Percentiles rank a stretch among this genome's conserved stretches.
phyloP scores from a whole-genome alignment of 1,139 yeast genomes.

The Nematodospora anomalae region DNA sequence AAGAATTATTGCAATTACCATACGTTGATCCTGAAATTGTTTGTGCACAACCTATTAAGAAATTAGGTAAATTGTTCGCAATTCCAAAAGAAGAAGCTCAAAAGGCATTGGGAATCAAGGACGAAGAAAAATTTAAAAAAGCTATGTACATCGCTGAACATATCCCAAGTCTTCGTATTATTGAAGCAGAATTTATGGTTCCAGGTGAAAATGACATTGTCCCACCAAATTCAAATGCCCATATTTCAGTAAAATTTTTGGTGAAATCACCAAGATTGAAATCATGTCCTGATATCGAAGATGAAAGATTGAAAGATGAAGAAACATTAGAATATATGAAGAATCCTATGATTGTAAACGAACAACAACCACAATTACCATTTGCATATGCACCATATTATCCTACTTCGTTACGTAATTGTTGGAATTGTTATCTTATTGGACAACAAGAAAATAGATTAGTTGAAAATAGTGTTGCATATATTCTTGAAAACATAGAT shows the following conservation, averaged over 20 bases:
- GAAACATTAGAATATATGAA: conserved; percentile 65
- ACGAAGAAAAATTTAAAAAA: conserved; percentile 43
- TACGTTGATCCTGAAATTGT: conserved; percentile 53
- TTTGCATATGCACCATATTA: conserved; percentile 68
- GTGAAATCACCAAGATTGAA: conserved; percentile 71
- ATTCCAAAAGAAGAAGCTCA: conserved; percentile 55
- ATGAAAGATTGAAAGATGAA: conserved; percentile 37
- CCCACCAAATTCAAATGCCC: conserved; percentile 73
- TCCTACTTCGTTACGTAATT: conserved; percentile 54
- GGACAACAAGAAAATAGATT: conserved; percentile 77
- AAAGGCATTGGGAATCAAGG: conserved; percentile 55
- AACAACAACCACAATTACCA: conserved; percentile 66
- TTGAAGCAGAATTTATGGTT: conserved; percentile 75
- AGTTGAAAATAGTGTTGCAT: conserved; percentile 61
- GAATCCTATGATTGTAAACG: conserved; percentile 69
- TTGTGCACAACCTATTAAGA: conserved; percentile 48
- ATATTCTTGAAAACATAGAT: conserved; percentile 52
- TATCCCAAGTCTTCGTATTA: conserved; percentile 68
- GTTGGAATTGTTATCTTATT: conserved; percentile 69
- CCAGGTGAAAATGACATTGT: conserved; percentile 77
- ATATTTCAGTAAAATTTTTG: conserved; percentile 71
- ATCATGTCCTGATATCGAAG: conserved; percentile 51
- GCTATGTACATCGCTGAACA: conserved; percentile 61
- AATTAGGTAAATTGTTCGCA: conserved; percentile 67
- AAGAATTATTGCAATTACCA: conserved; percentile 81